Conservation (phyloP, 495 filamentous ascomycete species). For the Penicillium verhagenii region DNA sequence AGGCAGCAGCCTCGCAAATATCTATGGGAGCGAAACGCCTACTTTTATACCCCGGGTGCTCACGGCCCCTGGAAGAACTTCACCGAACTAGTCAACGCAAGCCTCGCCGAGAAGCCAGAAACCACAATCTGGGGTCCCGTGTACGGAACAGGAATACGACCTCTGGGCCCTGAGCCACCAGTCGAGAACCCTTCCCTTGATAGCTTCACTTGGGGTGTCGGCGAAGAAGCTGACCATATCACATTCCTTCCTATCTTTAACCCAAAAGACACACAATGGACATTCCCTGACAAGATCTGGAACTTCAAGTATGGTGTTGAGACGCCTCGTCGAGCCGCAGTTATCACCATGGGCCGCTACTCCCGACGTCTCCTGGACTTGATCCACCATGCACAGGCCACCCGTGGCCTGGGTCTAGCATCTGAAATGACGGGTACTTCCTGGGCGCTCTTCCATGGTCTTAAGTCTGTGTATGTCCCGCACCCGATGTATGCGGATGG, state of each 20-base stretch:
- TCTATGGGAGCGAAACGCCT: slow-evolving; percentile 72
- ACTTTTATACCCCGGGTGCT: slow-evolving; percentile 64
- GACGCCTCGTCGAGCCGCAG: slow-evolving; percentile 63
- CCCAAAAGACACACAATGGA: slow-evolving; percentile 61
- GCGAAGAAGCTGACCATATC: slow-evolving; percentile 74
- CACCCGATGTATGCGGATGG: slow-evolving; percentile 69
- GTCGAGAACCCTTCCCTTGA: slow-evolving; percentile 54
- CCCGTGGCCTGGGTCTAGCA: slow-evolving; percentile 54
- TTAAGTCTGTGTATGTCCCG: slow-evolving; percentile 50
- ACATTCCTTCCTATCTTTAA: slow-evolving; percentile 70
- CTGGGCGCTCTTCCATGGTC: slow-evolving; percentile 63
- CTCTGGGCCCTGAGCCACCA: slow-evolving; percentile 60
- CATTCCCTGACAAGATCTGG: slow-evolving; percentile 51
- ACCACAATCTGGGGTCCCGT: slow-evolving; percentile 59
- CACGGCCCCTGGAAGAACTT: slow-evolving; percentile 62
- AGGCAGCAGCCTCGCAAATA: slow-evolving; percentile 62
- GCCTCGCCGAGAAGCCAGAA: slow-evolving; percentile 32
- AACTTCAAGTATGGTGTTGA: slow-evolving; percentile 30
- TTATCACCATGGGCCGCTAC: slow-evolving; percentile 64
- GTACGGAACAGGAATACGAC: slow-evolving; percentile 41
- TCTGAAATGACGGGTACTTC: slow-evolving; percentile 71
- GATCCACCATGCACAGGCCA: slow-evolving; percentile 26
- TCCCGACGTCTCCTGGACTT: slow-evolving; percentile 50
- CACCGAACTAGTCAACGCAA: slow-evolving; percentile 47
- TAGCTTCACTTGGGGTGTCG: slow-evolving; percentile 68